phyloP scores from a whole-genome alignment of 2,329 filamentous ascomycete species.

The Cercospora zeina region DNA sequence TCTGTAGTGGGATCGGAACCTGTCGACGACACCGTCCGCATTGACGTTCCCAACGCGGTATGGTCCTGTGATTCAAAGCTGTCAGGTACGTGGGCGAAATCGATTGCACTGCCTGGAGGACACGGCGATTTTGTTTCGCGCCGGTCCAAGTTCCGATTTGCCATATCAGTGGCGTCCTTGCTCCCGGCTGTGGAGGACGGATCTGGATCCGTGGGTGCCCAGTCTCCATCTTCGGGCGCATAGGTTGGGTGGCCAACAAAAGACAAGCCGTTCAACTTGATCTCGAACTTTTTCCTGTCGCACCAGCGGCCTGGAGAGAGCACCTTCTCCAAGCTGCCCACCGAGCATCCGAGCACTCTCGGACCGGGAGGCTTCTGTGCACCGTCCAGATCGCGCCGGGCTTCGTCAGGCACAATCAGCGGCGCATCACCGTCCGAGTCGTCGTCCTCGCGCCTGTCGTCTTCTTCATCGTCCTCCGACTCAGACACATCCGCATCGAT shows the following conservation, averaged over 20 bases:
- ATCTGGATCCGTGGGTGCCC: conserved; percentile 24
- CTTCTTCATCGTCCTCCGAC: conserved; percentile 25
- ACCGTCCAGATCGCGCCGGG: conserved; percentile 17
- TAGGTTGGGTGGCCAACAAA: conserved; percentile 84
- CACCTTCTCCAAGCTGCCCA: conserved; percentile 74
- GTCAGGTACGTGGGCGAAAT: conserved; percentile 36
- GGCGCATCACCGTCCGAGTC: background rate
- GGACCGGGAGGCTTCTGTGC: conserved; percentile 9
- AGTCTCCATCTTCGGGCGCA: conserved; percentile 65
- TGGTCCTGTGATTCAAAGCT: conserved; percentile 35
- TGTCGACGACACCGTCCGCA: conserved; percentile 36
- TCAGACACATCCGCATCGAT: conserved; percentile 12
- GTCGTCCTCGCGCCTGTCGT: conserved; percentile 11
- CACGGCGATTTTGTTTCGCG: conserved; percentile 22
- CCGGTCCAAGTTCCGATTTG: conserved; percentile 21
- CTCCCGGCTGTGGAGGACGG: conserved; percentile 9
- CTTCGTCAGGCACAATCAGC: conserved; percentile 20
- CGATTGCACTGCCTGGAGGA: conserved; percentile 19
- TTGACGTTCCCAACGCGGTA: conserved; percentile 32
- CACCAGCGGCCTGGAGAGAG: conserved; percentile 65
- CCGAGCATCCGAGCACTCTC: conserved; percentile 32
- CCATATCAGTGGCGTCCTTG: conserved; percentile 16
- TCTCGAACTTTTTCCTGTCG: conserved; percentile 81
- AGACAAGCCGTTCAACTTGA: conserved; percentile 75
- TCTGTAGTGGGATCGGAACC: conserved; percentile 39